A percentile compares a stretch with the other conserved stretches of the same genome.
Evolutionary conservation across 2,329 filamentous ascomycete genomes (phyloP).

Genomic region (Fusarium subglutinans): DNA sequence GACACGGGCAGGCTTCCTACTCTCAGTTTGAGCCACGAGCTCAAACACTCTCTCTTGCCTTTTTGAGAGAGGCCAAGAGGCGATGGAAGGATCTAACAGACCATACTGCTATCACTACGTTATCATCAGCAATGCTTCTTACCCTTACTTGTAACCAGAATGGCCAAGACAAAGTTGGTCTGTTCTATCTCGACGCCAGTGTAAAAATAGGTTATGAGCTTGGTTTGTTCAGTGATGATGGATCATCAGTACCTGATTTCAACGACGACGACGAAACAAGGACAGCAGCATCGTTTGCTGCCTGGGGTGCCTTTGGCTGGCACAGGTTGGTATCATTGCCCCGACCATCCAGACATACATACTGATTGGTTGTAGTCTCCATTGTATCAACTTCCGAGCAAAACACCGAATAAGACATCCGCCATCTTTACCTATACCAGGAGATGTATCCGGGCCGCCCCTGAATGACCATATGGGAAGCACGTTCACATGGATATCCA

Average conservation of each 20-base stretch:
- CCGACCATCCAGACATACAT: fast-evolving
- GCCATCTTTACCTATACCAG: constrained; percentile 5
- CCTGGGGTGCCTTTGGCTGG: constrained; percentile 14
- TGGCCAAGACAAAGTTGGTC: neutral
- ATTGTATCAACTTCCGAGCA: neutral
- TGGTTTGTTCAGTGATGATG: neutral
- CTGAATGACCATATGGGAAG: neutral
- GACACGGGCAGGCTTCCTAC: neutral
- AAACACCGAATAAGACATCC: neutral
- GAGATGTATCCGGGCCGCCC: neutral
- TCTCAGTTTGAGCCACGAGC: constrained; percentile 10
- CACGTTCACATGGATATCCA: constrained; percentile 10
- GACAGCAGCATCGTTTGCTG: constrained; percentile 2
- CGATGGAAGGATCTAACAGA: neutral
- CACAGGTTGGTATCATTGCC: neutral
- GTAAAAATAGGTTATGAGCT: neutral
- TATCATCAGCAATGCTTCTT: constrained; percentile 6
- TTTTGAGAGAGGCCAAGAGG: neutral
- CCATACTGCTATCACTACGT: neutral
- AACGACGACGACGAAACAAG: neutral
- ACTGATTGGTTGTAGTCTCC: neutral
- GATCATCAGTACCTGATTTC: neutral
- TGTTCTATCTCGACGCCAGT: constrained; percentile 6
- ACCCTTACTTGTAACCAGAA: constrained; percentile 8
- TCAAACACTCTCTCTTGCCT: neutral